These are phyloP conservation scores for Aureoboletus auriporus DNA, from an alignment of 768 basidiomycete species.

Conservation along the genomic window DNA sequence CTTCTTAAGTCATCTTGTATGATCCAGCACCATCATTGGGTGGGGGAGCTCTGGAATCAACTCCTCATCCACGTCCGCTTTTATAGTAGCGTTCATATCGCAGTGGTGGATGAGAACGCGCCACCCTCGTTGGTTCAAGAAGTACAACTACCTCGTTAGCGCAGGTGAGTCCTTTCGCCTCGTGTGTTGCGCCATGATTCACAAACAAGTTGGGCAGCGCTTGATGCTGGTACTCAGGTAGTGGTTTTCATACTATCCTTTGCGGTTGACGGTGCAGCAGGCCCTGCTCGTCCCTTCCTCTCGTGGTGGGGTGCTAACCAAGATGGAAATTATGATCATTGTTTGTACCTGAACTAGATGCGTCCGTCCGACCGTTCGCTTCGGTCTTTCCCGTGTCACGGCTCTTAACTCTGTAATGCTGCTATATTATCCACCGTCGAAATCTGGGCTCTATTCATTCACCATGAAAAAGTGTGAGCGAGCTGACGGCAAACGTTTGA, in stretches of 20 bases:
- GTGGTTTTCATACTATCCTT: slow-evolving; percentile 53
- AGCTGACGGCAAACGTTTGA: no score
- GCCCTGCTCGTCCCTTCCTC: slow-evolving; percentile 46
- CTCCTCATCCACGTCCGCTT: slow-evolving; percentile 17
- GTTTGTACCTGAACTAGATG: background rate
- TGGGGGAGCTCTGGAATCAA: slow-evolving; percentile 26
- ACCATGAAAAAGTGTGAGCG: no score
- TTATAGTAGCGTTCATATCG: slow-evolving; percentile 27
- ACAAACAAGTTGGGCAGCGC: slow-evolving; percentile 14
- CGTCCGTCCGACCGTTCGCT: no score
- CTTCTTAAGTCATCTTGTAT: background rate
- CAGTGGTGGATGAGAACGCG: slow-evolving; percentile 38
- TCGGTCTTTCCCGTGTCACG: no score
- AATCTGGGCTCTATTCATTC: no score
- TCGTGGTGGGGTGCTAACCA: slow-evolving; percentile 60
- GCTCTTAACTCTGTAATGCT: no score
- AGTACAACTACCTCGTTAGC: slow-evolving; percentile 34
- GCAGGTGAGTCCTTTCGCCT: slow-evolving; percentile 35
- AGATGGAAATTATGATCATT: slow-evolving; percentile 35
- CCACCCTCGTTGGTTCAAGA: slow-evolving; percentile 33
- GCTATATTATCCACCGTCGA: no score
- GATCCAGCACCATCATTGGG: slow-evolving; percentile 6
- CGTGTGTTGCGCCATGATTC: no score
- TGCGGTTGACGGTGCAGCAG: slow-evolving; percentile 49
- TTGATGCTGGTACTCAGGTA: slow-evolving; percentile 42